Evolutionary conservation across 768 basidiomycete genomes (phyloP), one percentile per base, ranked within the genome.

Genomic region (Rubroboletus satanas): DNA sequence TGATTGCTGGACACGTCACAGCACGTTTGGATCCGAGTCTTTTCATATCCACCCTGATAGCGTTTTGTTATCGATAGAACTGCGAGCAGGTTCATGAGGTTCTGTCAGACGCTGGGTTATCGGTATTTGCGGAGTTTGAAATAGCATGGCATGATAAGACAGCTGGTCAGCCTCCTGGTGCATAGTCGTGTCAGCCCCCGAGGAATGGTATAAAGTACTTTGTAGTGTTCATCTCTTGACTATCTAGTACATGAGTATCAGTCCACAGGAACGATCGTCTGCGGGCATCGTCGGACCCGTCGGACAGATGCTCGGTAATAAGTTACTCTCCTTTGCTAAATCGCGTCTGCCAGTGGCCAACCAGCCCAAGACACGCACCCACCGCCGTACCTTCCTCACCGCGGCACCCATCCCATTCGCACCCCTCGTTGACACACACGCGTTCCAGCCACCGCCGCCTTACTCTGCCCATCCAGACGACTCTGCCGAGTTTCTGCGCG

Each of bases 401-500:
- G 49, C 55, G 4, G 49, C 61, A 17, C 65, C 67, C 0, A 47
- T 66, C 49, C 65, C 68, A 2, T 65, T 63, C 29, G 68, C 68
- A 10, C 69, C 70, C 21, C 59, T 63, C 26, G 57, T 69, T 33
- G 68, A 69, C 46, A 60, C 55, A 1, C 59, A 69, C 3, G 53
- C 43, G 4, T 69, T 69, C 58, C 65, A 58, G 35, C 67, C 62
- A 7, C 69, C 69, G 1, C 67, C 64, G 0, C 58, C 66, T 0
- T 69, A 66, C 56, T 54, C 65, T 29, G 56, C 41, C 5, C 50
- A 23, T 18, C 49, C 54, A 2, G 48, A 57, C 44, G 57, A 58
- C 23, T n/a, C 60, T 5, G 35, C 48, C 38, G 54, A 50, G 7
- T 46, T 48, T 39, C 60, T 62, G 7, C 57, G 33, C 10, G 69